These are phyloP conservation scores for Periconia sp. DNA, from an alignment of 2,329 filamentous ascomycete genomes.

Conservation along the genomic window DNA sequence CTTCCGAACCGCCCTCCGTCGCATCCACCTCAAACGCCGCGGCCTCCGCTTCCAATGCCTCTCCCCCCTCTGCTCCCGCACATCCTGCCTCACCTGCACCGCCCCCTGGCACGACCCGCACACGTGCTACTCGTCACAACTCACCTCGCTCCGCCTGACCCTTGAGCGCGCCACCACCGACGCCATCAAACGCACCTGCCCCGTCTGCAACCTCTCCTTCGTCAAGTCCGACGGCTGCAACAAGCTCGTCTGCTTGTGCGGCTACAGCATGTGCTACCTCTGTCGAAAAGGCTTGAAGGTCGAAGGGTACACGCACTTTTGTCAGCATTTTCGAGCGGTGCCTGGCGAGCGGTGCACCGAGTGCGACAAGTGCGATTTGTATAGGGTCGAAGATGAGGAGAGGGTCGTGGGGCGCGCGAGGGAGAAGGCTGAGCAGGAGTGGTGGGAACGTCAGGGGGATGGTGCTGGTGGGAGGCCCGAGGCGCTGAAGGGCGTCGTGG, in stretches of 20 bases:
- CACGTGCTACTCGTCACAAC: slow-evolving; percentile 76
- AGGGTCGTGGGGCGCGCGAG: slow-evolving; percentile 44
- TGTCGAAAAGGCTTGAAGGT: slow-evolving; percentile 66
- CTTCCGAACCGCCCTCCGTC: slow-evolving; percentile 62
- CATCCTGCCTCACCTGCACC: slow-evolving; percentile 79
- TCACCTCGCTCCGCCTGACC: slow-evolving; percentile 78
- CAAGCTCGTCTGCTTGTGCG: slow-evolving; percentile 92
- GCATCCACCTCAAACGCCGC: slow-evolving; percentile 69
- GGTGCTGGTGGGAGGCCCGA: slow-evolving; percentile 19
- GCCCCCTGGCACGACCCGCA: slow-evolving; percentile 88
- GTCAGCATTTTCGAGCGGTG: slow-evolving; percentile 86
- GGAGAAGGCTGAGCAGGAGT: slow-evolving; percentile 48
- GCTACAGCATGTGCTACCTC: slow-evolving; percentile 97
- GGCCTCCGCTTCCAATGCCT: slow-evolving; percentile 78
- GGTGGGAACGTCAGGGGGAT: slow-evolving; percentile 46
- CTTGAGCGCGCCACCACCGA: slow-evolving; percentile 92
- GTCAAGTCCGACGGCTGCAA: slow-evolving; percentile 95
- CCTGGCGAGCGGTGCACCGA: slow-evolving; percentile 74
- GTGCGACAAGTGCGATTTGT: slow-evolving; percentile 64
- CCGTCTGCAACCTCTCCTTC: slow-evolving; percentile 85
- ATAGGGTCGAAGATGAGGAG: slow-evolving; percentile 52
- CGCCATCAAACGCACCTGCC: slow-evolving; percentile 93
- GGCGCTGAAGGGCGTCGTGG: slow-evolving; percentile 1
- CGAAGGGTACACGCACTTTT: slow-evolving; percentile 91
- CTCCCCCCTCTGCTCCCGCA: slow-evolving; percentile 65